Percentiles rank a stretch among this genome's conserved stretches.
Conservation (phyloP, 805 yeast species). For the Pichia cabralensis region DNA sequence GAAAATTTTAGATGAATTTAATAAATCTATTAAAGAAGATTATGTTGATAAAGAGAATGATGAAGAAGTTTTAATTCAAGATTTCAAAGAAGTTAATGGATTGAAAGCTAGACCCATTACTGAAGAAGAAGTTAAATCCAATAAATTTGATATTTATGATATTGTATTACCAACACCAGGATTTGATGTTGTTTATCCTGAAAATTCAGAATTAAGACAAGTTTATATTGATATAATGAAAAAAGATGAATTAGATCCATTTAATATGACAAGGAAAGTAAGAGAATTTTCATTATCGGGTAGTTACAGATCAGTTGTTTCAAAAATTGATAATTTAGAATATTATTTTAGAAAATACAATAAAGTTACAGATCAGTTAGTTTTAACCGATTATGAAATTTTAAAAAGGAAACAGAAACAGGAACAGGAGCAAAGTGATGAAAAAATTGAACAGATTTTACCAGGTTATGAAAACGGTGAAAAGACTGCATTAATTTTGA, state of each 20-base stretch:
- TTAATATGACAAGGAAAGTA: constrained; percentile 72
- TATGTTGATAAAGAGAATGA: constrained; percentile 24
- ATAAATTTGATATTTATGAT: constrained; percentile 62
- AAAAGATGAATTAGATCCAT: constrained; percentile 74
- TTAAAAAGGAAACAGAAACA: constrained; percentile 23
- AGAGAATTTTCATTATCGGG: constrained; percentile 91
- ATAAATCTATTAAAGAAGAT: constrained; percentile 6
- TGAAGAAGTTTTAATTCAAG: constrained; percentile 60
- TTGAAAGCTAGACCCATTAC: constrained; percentile 69
- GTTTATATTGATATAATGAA: constrained; percentile 68
- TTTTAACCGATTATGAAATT: constrained; percentile 68
- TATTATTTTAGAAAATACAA: constrained; percentile 54
- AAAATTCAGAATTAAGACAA: constrained; percentile 45
- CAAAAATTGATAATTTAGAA: constrained; percentile 54
- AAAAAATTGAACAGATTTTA: constrained; percentile 19
- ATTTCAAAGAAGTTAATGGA: constrained; percentile 45
- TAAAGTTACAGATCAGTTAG: constrained; percentile 58
- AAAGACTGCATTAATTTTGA: constrained; percentile 62
- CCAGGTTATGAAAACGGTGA: constrained; percentile 30
- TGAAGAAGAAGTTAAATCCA: constrained; percentile 52
- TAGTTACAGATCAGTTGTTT: constrained; percentile 66
- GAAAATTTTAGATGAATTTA: constrained; percentile 10
- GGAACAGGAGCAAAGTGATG: constrained; percentile 11
- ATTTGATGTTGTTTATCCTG: constrained; percentile 80
- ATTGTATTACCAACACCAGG: constrained; percentile 97